These are phyloP conservation scores for Gastrodia elata DNA, from an alignment of 106 monocot genomes.

Conservation along the genomic window DNA sequence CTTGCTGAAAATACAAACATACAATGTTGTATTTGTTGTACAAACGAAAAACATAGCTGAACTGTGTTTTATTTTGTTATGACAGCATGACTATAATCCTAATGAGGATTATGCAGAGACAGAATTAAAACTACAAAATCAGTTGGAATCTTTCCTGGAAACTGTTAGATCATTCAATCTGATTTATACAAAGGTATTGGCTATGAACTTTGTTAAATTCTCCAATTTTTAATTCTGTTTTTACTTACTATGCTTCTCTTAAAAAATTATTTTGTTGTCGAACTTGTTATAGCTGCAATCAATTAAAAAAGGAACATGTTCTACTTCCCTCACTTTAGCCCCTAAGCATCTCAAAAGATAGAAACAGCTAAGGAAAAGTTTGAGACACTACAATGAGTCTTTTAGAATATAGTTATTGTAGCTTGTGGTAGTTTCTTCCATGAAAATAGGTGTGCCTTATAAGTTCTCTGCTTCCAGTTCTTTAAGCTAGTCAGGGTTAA, in stretches of 20 bases:
- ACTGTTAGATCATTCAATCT: slow-evolving; percentile 85
- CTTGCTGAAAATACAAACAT: not conserved
- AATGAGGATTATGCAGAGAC: slow-evolving; percentile 87
- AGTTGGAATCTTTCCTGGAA: slow-evolving; percentile 82
- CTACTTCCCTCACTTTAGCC: too few relatives aligned
- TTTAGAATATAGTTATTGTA: not conserved
- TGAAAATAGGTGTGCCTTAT: not conserved
- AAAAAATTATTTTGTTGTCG: not conserved
- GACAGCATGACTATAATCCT: slow-evolving; percentile 90
- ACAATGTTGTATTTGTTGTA: not conserved
- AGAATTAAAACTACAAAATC: slow-evolving; percentile 54
- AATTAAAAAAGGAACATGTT: too few relatives aligned
- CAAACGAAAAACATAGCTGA: not conserved
- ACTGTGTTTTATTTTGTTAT: not conserved
- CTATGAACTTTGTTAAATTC: not conserved
- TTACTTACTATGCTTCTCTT: not conserved
- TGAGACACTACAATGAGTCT: too few relatives aligned
- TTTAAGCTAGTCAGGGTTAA: not conserved
- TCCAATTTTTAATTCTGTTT: too few relatives aligned
- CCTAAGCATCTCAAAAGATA: too few relatives aligned
- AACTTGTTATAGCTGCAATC: not conserved
- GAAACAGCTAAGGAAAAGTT: too few relatives aligned
- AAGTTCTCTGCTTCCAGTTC: not conserved
- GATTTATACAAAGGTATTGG: slow-evolving; percentile 77
- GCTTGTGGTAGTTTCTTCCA: not conserved